Evolutionary conservation across 2,329 filamentous ascomycete genomes (phyloP).

Genomic region (Fusarium anthophilum): DNA sequence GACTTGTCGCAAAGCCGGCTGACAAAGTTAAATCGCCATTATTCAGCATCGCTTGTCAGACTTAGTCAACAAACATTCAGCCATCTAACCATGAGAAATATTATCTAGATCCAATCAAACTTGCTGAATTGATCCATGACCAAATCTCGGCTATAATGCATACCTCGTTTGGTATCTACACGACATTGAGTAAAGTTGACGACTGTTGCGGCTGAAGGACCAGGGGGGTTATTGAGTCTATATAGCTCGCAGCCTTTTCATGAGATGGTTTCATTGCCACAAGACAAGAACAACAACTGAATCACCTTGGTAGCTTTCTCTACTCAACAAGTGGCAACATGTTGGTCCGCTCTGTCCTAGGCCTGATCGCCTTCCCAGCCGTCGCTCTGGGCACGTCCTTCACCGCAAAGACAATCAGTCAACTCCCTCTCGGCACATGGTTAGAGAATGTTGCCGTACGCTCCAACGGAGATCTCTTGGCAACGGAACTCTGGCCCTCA

Average conservation of each 20-base stretch:
- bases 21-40: neutral
- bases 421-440: neutral
- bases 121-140: neutral
- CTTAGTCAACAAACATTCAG: neutral
- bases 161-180: neutral
- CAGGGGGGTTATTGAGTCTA: neutral
- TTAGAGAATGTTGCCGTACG: neutral
- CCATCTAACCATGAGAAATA: no score
- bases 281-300: neutral
- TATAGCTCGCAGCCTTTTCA: neutral
- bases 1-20: neutral
- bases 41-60: neutral
- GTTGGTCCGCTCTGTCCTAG: neutral
- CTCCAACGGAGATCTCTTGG: neutral
- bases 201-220: neutral
- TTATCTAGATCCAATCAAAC: neutral
- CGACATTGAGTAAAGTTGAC: neutral
- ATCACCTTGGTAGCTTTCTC: neutral
- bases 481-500: constrained; percentile 1
- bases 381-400: neutral
- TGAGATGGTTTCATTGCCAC: no score
- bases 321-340: neutral
- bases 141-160: neutral
- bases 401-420: neutral
- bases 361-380: neutral